phyloP scores from a whole-genome alignment of 164 flowering plant genomes.

The Chimonanthus praecox region DNA sequence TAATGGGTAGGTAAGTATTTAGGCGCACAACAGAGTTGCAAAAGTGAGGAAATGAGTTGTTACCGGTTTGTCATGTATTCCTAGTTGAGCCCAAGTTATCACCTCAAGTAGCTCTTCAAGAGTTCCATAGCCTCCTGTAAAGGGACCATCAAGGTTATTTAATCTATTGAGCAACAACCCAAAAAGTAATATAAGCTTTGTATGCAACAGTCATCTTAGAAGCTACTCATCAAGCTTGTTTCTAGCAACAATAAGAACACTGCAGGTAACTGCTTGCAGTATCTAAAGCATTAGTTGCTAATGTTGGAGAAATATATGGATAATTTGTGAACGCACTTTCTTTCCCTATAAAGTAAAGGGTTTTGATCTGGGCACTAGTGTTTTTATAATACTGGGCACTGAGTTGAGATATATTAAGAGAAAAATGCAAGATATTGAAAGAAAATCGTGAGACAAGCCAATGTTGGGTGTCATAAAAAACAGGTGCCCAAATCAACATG shows the following conservation, averaged over 20 bases:
- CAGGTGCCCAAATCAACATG: no score
- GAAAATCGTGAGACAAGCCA: no score
- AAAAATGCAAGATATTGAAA: no score
- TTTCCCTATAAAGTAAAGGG: background rate
- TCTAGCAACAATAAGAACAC: background rate
- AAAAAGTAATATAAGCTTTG: background rate
- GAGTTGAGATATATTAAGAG: no score
- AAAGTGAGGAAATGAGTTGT: background rate
- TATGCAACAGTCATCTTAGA: background rate
- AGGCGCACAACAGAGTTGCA: background rate
- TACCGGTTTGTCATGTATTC: constrained; percentile 74
- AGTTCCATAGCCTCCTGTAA: constrained; percentile 67
- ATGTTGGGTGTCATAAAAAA: no score
- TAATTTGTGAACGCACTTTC: background rate
- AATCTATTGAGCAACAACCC: background rate
- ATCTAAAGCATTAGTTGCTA: background rate
- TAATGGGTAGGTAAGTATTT: background rate
- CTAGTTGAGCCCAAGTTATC: constrained; percentile 73
- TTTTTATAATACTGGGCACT: no score
- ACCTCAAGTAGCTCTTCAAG: constrained; percentile 70
- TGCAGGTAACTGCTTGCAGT: background rate
- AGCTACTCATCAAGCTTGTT: background rate
- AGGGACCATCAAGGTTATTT: background rate
- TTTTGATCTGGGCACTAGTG: background rate
- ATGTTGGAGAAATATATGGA: background rate